Base-by-base conservation (phyloP, 1,139 yeast species). In the Candida labiduridarum region DNA sequence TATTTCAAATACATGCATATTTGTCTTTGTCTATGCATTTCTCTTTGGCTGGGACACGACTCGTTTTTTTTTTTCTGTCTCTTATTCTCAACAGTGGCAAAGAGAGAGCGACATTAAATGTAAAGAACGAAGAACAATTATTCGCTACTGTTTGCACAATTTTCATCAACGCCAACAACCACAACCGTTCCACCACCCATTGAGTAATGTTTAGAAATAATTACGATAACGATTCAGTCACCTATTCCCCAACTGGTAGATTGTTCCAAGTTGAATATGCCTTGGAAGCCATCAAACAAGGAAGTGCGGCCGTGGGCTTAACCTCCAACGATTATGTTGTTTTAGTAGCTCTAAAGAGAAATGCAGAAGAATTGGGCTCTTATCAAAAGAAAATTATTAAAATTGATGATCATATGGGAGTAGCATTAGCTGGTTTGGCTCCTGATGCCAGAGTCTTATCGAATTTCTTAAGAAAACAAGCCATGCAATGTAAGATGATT, bases 221-320 rank as follows among this genome's bases (percentile, higher is more conserved):
- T 64, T 94, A 94, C 80, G 99, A 94, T 69, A 95, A 96, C 80
- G 99, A 94, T 68, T 86, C 97, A 41, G 96, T 94, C 55, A 94
- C 99, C 25, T 94, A 89, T 72, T 91, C 98, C 39, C 98, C 99
- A 49, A 94, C 98, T 1, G 99, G 99, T 18, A 82, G 98, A 62
- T 82, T 94, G 54, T 94, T 94, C 75, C 99, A 94, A 72, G 85
- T 86, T 35, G 99, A 94, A 68, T 94, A 94, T 64, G 99, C 99
- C 2, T 76, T 92, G 53, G 99, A 94, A 66, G 98, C 99, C 15
- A 94, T 94, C 70, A 94, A 94, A 67, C 99, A 94, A 73, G 99
- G 99, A 44, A 87, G 96, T 59, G 98, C 97, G 2, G 94, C 97
- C 12, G 97, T 92, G 38, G 99, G 99, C 5, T 76, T 94, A 50